Evolutionary conservation across 202 grass and related monocot genomes (phyloP).

Genomic region (Bolboschoenoplectus hybrid): DNA sequence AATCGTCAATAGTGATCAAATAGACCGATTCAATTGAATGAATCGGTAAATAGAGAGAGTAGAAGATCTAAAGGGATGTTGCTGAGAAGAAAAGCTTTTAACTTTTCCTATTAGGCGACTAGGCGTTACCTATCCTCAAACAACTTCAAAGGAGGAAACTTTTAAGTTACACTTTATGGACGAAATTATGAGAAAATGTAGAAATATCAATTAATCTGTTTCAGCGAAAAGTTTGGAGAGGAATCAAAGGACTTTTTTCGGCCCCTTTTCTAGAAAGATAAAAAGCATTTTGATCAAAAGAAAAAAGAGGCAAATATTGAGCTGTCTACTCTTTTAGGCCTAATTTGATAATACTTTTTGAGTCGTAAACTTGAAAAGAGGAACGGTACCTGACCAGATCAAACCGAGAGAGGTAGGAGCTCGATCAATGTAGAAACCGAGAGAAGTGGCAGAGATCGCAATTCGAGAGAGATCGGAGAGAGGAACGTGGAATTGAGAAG

Average conservation of each 20-base stretch:
- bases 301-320: not conserved
- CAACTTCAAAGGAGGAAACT: not conserved
- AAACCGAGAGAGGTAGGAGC: not conserved
- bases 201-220: slow-evolving; percentile 2
- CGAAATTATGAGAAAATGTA: slow-evolving; percentile 20
- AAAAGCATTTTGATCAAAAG: not conserved
- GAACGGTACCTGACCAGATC: slow-evolving; percentile 29
- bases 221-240: not conserved
- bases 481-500: not conserved
- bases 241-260: not conserved
- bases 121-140: slow-evolving; percentile 15
- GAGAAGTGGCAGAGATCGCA: slow-evolving; percentile 9
- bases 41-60: not conserved
- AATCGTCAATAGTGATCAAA: slow-evolving; percentile 9
- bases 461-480: not conserved
- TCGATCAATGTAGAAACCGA: slow-evolving; percentile 6
- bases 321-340: not conserved
- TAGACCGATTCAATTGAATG: slow-evolving; percentile 23
- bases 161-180: not conserved
- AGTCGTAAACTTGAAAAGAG: not conserved
- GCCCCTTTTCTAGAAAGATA: not conserved
- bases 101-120: not conserved
- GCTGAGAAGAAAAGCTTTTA: not conserved
- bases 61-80: not conserved
- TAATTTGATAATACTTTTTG: slow-evolving; percentile 8